Base-by-base conservation (phyloP, 768 basidiomycete species). In the Hemileccinum impolitum region DNA sequence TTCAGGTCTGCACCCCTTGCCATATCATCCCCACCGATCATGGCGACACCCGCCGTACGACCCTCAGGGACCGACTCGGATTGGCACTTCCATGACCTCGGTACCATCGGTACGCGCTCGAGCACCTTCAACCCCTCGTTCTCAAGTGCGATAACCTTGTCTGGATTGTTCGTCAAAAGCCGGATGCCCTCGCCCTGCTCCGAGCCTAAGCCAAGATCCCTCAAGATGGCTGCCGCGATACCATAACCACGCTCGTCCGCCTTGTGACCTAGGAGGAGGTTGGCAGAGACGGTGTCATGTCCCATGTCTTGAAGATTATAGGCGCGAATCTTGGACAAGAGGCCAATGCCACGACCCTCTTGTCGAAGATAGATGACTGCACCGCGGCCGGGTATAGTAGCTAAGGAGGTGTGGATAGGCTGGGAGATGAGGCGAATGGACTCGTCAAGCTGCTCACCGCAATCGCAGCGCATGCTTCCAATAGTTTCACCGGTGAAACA, bases 401-500 rank as follows among this genome's bases (percentile, higher is more conserved):
- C 57, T 34, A 66, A 55, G 45, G 69, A 58, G 11, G 69, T 50
- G 82, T 72, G 64, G 59, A 87, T 77, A 39, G 90, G 82, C 64
- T 81, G 77, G 13, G 87, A 84, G 59, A 97, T 92, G 59, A 85
- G 84, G 11, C 91, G 81, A 53, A 98, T 84, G n/a, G 96, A 93
- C 65, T 97, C 95, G 70, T 98, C 94, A 4, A 99, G 78, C 67
- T 99, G 96, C 69, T 98, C 94, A 13, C 96, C 96, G 63, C 96
- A 99, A 67, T 99, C 96, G 64, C 96, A 99, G 28, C 96, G 87
- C 89, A 96, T 94, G 75, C 93, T 85, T 23, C 96, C 96, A 50
- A 98, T 82, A 8, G 94, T 98, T 69, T 98, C 96, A 25, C 96
- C 96, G 0, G 96, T 99, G 71, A 93, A 98, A 67, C 96, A 99